Evolutionary conservation across 495 filamentous ascomycete species (phyloP), one percentile per base, ranked within the genome.

Genomic region (Parmelia sp.): DNA sequence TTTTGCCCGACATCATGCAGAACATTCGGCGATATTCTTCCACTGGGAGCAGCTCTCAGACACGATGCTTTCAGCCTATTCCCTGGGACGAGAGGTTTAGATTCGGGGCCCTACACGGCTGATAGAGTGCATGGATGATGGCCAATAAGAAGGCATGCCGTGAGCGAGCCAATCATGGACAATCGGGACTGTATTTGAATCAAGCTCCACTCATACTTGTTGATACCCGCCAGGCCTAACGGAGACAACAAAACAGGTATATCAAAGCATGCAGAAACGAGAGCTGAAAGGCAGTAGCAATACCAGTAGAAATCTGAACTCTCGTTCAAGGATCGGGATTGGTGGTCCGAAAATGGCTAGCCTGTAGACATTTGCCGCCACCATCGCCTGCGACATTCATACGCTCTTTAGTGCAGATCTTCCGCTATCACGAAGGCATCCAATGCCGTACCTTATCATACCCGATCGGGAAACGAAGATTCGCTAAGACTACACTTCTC

Each of bases 131-230:
- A 31, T 33, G 27, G 51, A 55, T 8, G 29, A 2, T 35, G 29
- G 29, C 51, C 51, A 55, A 33, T 55, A 29, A 33, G 29, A 55
- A 33, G 27, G 6, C 29, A 55, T 17, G 51, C 21, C 49, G 12
- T 55, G 51, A 21, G 27, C 51, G 51, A 33, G 51, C 51, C 51
- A 55, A 55, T 33, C 29, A 55, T 33, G 51, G 33, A 55, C 15
- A 10, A 21, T 4, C 29, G 51, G 27, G 51, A 21, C 17, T 8
- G 7, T 55, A 21, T 29, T 12, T 33, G 27, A 55, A 55, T 33
- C 27, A 17, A 55, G 51, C 27, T 33, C 51, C 29, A 31, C 19
- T 35, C 29, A 19, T 17, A 55, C 29, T 17, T 55, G 14, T 33
- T n/a, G 29, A 33, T 33, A 21, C 12, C 7, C 51, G 29, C 49